These are phyloP conservation scores for Chaetomium olivaceum DNA, from an alignment of 2,329 filamentous ascomycete species.

Conservation along the genomic window DNA sequence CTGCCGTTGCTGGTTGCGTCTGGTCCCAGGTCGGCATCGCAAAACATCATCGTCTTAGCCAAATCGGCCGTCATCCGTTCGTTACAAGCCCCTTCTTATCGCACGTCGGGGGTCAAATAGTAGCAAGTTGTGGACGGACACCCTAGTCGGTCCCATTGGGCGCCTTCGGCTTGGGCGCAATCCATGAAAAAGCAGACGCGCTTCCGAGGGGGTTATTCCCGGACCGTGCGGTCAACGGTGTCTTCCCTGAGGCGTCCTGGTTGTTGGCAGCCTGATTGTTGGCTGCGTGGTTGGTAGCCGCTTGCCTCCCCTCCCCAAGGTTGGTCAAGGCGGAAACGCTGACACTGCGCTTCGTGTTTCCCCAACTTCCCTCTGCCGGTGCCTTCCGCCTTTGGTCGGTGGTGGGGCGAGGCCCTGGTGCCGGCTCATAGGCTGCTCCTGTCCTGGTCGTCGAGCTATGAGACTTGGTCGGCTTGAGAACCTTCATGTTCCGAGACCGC, in stretches of 20 bases:
- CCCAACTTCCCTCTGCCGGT: constrained; percentile 30
- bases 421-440: constrained; percentile 55
- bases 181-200: constrained; percentile 93
- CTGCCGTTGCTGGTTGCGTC: neutral
- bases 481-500: constrained; percentile 78
- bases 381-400: constrained; percentile 49
- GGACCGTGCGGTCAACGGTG: constrained; percentile 49
- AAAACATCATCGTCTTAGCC: neutral
- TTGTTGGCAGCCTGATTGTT: neutral
- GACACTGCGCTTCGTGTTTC: constrained; percentile 49
- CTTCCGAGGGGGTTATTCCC: constrained; percentile 82
- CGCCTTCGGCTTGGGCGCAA: constrained; percentile 60
- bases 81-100: neutral
- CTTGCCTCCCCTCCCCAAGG: constrained; percentile 31
- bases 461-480: constrained; percentile 76
- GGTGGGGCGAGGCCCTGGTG: constrained; percentile 46
- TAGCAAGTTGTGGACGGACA: neutral
- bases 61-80: neutral
- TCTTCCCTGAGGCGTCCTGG: constrained; percentile 37
- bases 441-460: constrained; percentile 53
- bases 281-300: constrained; percentile 27
- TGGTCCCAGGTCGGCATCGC: neutral
- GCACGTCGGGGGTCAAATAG: neutral
- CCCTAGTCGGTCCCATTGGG: constrained; percentile 40
- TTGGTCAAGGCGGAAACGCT: constrained; percentile 36